Base-by-base conservation (phyloP, 805 yeast species). In the Teunomyces pallodes region DNA sequence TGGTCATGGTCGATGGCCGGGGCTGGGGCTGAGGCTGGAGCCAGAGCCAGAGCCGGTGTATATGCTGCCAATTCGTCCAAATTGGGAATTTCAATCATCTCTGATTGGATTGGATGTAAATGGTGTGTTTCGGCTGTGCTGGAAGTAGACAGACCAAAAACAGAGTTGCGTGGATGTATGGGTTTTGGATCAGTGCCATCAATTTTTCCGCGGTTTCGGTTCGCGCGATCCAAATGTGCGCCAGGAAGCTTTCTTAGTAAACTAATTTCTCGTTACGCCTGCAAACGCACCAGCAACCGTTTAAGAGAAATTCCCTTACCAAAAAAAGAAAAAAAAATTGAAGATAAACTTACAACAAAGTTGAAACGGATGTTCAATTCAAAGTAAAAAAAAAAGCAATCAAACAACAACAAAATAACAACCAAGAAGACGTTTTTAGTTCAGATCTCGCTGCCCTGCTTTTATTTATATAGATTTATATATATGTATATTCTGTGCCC, bases 51-150 rank as follows among this genome's bases (percentile, higher is more conserved):
- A 26, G 60, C 35, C 33, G 48, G 48, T 29, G 60, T 35, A 36
- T 54, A 46, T 28, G 48, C 46, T 35, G 54, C 46, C 48, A 57
- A 46, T 20, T 67, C 69, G 31, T 70, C 74, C 53, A 74, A 61
- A 51, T 69, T 72, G 6, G 78, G 78, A 32, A 74, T 74, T 51
- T 74, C 77, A 47, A 74, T 74, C 78, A 73, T 73, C 38, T 43
- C 41, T 38, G 41, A 38, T 20, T 26, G 24, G 24, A 20, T 20
- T 20, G 24, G 6, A 20, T 20, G 17, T 10, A 5, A 10, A 5
- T 7, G 12, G 10, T 7, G 2, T 26, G 29, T 26, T 38, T 6
- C 16, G 13, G 9, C 9, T 13, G 35, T 10, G 14, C 17, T 13
- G 14, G 14, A 31, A 32, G 35, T 13, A 32, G 16, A 31, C 13